Conservation (phyloP, 2,329 filamentous ascomycete genomes). For the Fusarium equiseti region DNA sequence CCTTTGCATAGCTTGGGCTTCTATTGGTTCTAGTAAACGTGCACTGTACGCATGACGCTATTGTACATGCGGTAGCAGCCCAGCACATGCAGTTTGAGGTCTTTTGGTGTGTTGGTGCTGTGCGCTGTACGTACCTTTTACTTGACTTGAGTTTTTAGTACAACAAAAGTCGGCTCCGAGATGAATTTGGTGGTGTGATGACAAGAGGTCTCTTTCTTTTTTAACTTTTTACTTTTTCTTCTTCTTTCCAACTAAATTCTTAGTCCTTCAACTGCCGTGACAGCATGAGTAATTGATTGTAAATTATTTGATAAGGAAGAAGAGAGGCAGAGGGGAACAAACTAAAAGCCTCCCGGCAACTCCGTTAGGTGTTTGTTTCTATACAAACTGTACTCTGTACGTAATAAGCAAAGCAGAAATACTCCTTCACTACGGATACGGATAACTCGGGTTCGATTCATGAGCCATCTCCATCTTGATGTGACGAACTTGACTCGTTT, state of each 20-base stretch:
- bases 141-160: conserved; percentile 2
- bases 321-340: not conserved
- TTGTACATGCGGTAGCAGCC: conserved; percentile 40
- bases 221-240: not conserved
- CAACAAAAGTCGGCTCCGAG: conserved; percentile 26
- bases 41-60: conserved; percentile 44
- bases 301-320: not conserved
- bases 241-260: not conserved
- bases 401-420: conserved; percentile 28
- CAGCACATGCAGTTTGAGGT: conserved; percentile 10
- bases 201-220: conserved; percentile 17
- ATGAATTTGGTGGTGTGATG: conserved; percentile 20
- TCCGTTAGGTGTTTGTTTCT: conserved; percentile 10
- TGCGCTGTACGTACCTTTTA: conserved; percentile 19
- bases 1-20: conserved; percentile 25
- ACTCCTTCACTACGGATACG: conserved; percentile 14
- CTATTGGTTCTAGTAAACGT: conserved; percentile 33
- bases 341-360: conserved; percentile 3
- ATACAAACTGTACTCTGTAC: conserved; percentile 34
- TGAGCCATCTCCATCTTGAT: conserved; percentile 7
- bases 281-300: not conserved
- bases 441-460: conserved; percentile 32
- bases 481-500: conserved; percentile 29
- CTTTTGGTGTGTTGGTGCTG: not conserved
- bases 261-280: conserved; percentile 26